These are phyloP conservation scores for Cyclotella baltica DNA, from an alignment of 108 stramenopile species.

Conservation along the genomic window DNA sequence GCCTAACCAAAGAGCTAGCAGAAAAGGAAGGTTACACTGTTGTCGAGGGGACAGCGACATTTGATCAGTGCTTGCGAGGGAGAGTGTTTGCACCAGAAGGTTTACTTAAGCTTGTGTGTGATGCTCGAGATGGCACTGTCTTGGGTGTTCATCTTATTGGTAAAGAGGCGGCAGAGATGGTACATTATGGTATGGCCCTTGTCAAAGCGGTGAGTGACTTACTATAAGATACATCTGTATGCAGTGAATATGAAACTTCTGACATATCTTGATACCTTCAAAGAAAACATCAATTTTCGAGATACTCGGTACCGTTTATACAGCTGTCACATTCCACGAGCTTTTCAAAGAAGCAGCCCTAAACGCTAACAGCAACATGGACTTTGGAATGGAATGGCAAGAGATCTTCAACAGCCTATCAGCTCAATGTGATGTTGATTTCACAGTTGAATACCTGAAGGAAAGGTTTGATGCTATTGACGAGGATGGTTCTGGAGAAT, in stretches of 20 bases:
- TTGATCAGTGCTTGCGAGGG: conserved; percentile 30
- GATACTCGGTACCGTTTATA: conserved; percentile 21
- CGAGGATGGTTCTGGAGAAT: conserved; percentile 21
- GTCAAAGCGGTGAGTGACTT: too few relatives aligned
- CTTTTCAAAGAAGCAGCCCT: conserved; percentile 31
- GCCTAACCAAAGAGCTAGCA: conserved; percentile 28
- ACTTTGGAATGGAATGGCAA: conserved; percentile 30
- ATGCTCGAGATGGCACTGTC: conserved; percentile 2
- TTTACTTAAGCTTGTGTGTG: conserved; percentile 30
- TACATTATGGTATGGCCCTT: conserved; percentile 43
- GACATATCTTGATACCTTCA: too few relatives aligned
- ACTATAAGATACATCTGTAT: too few relatives aligned
- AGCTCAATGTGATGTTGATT: conserved; percentile 3
- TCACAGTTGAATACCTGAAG: conserved; percentile 10
- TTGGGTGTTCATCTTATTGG: conserved; percentile 37
- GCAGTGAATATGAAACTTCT: too few relatives aligned
- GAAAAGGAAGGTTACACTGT: conserved; percentile 18
- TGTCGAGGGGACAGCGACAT: conserved; percentile 23
- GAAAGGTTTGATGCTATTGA: conserved; percentile 18
- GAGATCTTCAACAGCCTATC: conserved; percentile 10
- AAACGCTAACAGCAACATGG: conserved; percentile 23
- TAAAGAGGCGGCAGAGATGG: conserved; percentile 35
- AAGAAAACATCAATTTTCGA: conserved; percentile 17
- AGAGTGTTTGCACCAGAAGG: conserved; percentile 42
- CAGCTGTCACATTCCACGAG: conserved; percentile 43